These are phyloP conservation scores for Verticillium albo-atrum DNA, from an alignment of 2,329 filamentous ascomycete genomes.

Conservation along the genomic window DNA sequence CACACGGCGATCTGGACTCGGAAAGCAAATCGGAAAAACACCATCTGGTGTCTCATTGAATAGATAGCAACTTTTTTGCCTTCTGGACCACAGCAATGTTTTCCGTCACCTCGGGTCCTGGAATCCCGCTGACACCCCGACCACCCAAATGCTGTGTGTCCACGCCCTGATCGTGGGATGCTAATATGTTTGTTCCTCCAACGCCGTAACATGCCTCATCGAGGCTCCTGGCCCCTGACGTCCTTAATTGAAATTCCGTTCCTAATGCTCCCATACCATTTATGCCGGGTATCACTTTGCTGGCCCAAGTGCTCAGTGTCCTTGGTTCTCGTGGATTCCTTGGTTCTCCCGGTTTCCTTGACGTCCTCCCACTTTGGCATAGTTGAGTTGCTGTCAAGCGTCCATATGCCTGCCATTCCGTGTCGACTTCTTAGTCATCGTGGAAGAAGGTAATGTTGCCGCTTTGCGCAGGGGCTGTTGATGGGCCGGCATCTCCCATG, in stretches of 20 bases:
- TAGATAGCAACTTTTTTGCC: not conserved
- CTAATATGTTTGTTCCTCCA: not conserved
- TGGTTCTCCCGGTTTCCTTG: not conserved
- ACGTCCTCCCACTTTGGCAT: not conserved
- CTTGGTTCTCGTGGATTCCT: not conserved
- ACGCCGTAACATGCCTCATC: not conserved
- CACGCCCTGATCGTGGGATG: not conserved
- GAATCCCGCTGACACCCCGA: not conserved
- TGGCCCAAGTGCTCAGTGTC: not conserved
- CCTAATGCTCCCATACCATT: not conserved
- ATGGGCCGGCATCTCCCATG: constrained; percentile 53
- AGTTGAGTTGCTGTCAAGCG: not conserved
- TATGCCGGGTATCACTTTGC: not conserved
- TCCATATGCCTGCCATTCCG: not conserved
- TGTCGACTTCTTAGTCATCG: constrained; percentile 29
- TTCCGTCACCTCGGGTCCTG: not conserved
- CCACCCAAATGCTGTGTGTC: not conserved
- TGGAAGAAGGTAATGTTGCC: constrained; percentile 47
- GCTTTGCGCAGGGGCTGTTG: constrained; percentile 46
- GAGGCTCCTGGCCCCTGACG: not conserved
- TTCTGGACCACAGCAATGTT: not conserved
- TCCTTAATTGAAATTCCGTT: not conserved
- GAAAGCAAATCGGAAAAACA: not conserved
- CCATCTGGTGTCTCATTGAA: not conserved
- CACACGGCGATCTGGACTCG: not conserved